Evolutionary conservation across 139 green algal genomes (phyloP), one percentile per base, ranked within the genome.

Genomic region (Parachlorella kessleri): DNA sequence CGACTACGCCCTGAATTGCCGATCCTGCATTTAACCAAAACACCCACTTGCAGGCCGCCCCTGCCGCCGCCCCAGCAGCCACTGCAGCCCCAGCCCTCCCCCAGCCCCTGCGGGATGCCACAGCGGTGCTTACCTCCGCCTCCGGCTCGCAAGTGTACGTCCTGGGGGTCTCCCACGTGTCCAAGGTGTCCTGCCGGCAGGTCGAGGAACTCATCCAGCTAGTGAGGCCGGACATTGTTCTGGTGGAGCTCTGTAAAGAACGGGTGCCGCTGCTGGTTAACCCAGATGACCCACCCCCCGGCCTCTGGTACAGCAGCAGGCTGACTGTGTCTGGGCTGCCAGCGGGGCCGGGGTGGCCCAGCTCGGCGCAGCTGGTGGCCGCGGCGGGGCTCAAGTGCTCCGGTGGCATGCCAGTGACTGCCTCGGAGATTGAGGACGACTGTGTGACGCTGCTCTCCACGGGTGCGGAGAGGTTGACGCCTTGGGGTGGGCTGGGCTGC

Each of bases 181-280:
- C 90, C 14, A 78, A 88, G 55, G 79, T 76, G 28, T 89, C 86
- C 6, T 83, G 81, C 28, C 69, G 91, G 30, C 86, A 94, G 75
- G 87, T 94, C 32, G 23, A 79, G 24, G 53, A 76, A 39, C 70
- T 95, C 14, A 89, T 96, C 38, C 64, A 74, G 21, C 42, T 71
- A 21, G 86, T 93, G 36, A 55, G 66, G n/a, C 72, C 81, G 10
- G 87, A 94, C 8, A 80, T 88, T 38, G 91, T 97, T 6, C 66
- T 92, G 26, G 69, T 97, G 75, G 91, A 97, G 86, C 78, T 98
- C 37, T 97, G 94, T 82, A 94, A 94, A 80, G 93, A 97, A 72
- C 77, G 94, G 3, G 28, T 87, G 2, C 81, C 78, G 1, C 90
- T 97, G 36, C 86, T 98, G 55, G 82, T 95, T 0, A 78, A 90